phyloP scores from a whole-genome alignment of 371 early-diverging fungal genomes.

The Mucor lusitanicus region DNA sequence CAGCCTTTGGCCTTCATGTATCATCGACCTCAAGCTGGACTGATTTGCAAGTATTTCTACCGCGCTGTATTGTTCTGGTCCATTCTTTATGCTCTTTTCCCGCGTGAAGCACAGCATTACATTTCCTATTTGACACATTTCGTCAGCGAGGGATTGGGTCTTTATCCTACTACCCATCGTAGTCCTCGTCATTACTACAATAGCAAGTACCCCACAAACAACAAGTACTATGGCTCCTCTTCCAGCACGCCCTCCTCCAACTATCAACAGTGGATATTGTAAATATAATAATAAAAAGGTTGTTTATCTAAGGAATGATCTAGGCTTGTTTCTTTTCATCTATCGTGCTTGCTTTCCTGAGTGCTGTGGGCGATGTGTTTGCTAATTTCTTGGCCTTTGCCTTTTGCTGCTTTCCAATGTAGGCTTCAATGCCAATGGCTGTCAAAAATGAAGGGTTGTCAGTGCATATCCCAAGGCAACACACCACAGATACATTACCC shows the following conservation, averaged over 20 bases:
- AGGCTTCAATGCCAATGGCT: conserved; percentile 76
- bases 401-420: conserved; percentile 59
- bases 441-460: not conserved
- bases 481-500: conserved; percentile 38
- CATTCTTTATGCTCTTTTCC: conserved; percentile 21
- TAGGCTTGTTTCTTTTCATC: not conserved
- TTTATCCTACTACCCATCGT: not conserved
- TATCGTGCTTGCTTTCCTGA: not conserved
- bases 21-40: not conserved
- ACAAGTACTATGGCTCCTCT: not conserved
- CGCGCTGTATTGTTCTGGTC: conserved; percentile 25
- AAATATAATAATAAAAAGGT: not conserved
- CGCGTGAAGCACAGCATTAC: conserved; percentile 16
- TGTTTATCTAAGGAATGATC: not conserved
- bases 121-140: conserved; percentile 4
- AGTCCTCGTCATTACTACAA: not conserved
- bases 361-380: not conserved
- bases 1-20: conserved; percentile 15
- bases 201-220: not conserved
- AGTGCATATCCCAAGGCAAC: not conserved
- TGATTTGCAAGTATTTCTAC: conserved; percentile 12
- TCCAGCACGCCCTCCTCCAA: not conserved
- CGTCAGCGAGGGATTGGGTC: not conserved
- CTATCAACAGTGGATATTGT: not conserved
- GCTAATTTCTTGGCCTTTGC: conserved; percentile 8